A percentile compares a stretch with the other conserved stretches of the same genome.
Evolutionary conservation across 257 asterid genomes (phyloP).

Genomic region (Nicotiana tomentosiformis): DNA sequence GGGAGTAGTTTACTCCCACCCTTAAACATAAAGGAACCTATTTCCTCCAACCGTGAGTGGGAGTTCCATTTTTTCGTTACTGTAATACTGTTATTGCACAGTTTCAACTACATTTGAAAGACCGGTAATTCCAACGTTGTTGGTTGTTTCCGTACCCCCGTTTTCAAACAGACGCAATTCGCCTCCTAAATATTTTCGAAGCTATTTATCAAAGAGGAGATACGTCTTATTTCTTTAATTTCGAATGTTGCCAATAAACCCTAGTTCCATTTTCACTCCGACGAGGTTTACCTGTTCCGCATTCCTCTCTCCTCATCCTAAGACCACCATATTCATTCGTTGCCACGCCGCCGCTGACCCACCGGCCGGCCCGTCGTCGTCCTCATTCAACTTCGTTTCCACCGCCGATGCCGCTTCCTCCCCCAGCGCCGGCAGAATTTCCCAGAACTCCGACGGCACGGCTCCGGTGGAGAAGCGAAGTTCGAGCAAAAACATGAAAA

Average conservation of each 20-base stretch:
- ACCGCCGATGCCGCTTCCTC: neutral
- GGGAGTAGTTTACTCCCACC: no score
- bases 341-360: neutral
- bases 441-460: neutral
- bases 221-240: neutral
- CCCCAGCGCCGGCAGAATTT: neutral
- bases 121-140: no score
- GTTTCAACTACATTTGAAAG: no score
- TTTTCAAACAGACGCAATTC: no score
- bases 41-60: no score
- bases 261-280: neutral
- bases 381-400: neutral
- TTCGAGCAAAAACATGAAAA: conserved; percentile 17
- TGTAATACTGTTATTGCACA: no score
- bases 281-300: neutral
- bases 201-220: neutral
- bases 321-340: neutral
- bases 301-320: neutral
- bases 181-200: no score
- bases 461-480: conserved; percentile 9
- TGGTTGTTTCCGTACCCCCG: no score
- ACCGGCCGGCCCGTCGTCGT: neutral
- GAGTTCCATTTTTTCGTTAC: no score
- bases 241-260: neutral
- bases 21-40: no score